Evolutionary conservation across 495 filamentous ascomycete species (phyloP), one percentile per base, ranked within the genome.

Genomic region (Podospora australis): DNA sequence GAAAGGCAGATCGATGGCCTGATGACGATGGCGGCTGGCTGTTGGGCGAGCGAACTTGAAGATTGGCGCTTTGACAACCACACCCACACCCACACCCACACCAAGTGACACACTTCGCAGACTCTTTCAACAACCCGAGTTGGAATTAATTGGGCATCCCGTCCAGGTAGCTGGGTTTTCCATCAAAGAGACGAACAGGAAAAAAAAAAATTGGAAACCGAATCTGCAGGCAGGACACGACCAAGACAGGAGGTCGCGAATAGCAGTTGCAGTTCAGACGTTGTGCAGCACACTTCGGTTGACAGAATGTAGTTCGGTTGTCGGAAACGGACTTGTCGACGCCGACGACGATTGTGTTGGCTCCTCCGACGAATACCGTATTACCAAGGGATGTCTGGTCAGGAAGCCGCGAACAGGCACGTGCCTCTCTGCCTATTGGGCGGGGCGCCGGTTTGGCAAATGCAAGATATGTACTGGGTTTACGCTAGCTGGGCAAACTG

Each of bases 221-320:
- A 24, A 21, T 23, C 14, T 11, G 13, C 21, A 24, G 24, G 23
- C 13, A 16, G 20, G 22, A 43, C 14, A 43, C n/a, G 8, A 26
- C 22, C 23, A 43, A 10, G 23, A 28, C 23, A 43, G 40, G 40
- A 43, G n/a, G n/a, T 28, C 22, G 13, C 40, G 22, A 43, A 43
- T 43, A 14, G 40, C 40, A 43, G 28, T 21, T 43, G 40, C 40
- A 43, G 40, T n/a, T 36, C 14, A 36, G 19, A 36, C 32, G 32
- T 41, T 20, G 39, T 41, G 39, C 39, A 14, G n/a, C n/a, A n/a
- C n/a, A n/a, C n/a, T n/a, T n/a, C n/a, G n/a, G 26, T 30, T 30
- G 6, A 30, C 6, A 30, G 13, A 13, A 30, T 30, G 26, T 6
- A 30, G 13, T 6, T 30, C 26, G 26, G 6, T 6, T 30, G 6